Evolutionary conservation across 306 rosid species (phyloP).

Genomic region (Quercus berberidifolia): DNA sequence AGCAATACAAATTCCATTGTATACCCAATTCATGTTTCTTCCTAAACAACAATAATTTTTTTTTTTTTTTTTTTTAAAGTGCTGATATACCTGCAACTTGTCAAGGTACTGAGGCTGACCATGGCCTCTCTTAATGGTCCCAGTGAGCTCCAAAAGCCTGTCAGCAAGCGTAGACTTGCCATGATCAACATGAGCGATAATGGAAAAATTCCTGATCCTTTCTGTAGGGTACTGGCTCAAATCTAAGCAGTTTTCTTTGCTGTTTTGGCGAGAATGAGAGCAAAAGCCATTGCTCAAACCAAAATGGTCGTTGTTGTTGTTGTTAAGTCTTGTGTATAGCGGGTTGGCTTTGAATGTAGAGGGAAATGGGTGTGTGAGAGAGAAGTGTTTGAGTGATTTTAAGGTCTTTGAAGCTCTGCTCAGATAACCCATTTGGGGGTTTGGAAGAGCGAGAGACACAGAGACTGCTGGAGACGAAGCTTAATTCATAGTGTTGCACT

Average conservation of each 20-base stretch:
- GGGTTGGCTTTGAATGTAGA: constrained; percentile 21
- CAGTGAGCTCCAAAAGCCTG: constrained; percentile 85
- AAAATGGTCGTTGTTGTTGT: constrained; percentile 20
- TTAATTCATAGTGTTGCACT: background rate
- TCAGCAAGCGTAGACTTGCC: constrained; percentile 89
- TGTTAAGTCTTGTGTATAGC: constrained; percentile 10
- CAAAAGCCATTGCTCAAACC: constrained; percentile 43
- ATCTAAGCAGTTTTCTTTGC: constrained; percentile 47
- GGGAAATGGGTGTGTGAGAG: constrained; percentile 21
- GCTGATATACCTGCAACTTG: constrained; percentile 62
- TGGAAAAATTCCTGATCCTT: constrained; percentile 79
- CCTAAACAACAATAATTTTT: too few relatives aligned
- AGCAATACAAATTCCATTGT: constrained; percentile 2
- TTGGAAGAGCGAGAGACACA: constrained; percentile 9
- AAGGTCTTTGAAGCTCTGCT: constrained; percentile 48
- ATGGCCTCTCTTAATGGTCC: constrained; percentile 85
- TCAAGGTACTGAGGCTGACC: constrained; percentile 96
- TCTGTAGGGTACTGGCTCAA: constrained; percentile 69
- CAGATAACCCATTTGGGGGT: constrained; percentile 78
- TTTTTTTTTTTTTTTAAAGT: too few relatives aligned
- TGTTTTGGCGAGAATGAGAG: constrained; percentile 52
- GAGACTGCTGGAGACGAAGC: background rate
- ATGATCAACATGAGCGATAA: constrained; percentile 75
- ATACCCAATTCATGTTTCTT: constrained; percentile 7
- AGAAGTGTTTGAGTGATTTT: constrained; percentile 36